These are phyloP conservation scores for Hyaloscypha bicolor DNA, from an alignment of 495 filamentous ascomycete genomes.

Conservation along the genomic window DNA sequence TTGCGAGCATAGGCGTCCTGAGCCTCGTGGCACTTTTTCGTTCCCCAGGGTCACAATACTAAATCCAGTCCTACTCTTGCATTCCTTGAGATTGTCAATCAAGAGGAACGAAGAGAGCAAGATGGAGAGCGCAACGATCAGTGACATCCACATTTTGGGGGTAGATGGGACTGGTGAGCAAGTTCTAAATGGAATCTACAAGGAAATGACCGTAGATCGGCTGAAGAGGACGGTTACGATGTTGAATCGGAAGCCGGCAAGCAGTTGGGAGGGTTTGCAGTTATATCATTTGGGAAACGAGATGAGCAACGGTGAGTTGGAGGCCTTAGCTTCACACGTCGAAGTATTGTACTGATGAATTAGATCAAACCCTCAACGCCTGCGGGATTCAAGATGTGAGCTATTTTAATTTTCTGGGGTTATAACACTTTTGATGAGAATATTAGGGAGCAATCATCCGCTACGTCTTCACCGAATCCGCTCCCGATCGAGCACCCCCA, in stretches of 20 bases:
- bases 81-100: too few relatives aligned
- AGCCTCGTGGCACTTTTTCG: too few relatives aligned
- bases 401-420: too few relatives aligned
- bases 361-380: not conserved
- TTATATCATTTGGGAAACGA: not conserved
- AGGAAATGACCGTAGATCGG: not conserved
- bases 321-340: not conserved
- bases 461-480: not conserved
- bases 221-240: not conserved
- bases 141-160: not conserved
- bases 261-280: not conserved
- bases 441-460: not conserved
- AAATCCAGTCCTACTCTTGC: too few relatives aligned
- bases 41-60: too few relatives aligned
- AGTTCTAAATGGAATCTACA: not conserved
- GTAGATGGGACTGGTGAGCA: not conserved
- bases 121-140: too few relatives aligned
- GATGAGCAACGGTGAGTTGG: not conserved
- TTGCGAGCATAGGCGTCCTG: too few relatives aligned
- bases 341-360: not conserved
- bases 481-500: not conserved
- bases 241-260: not conserved
- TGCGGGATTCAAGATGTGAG: constrained; percentile 1
- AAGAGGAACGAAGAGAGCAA: too few relatives aligned
- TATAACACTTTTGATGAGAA: not conserved